These are phyloP conservation scores for Metschnikowia borealis DNA, from an alignment of 805 yeast genomes.

Conservation along the genomic window DNA sequence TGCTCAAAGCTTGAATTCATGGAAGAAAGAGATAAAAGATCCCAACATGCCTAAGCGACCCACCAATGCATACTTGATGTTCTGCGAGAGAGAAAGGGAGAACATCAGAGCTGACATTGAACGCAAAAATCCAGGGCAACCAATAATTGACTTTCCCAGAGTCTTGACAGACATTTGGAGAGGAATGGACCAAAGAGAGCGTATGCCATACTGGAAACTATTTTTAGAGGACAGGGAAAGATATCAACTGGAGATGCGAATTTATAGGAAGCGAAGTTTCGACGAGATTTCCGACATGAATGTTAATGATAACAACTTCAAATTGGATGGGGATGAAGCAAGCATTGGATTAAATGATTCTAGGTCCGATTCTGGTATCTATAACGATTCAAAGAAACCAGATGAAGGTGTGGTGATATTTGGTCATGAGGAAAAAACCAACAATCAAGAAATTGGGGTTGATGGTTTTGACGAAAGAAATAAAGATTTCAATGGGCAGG, in stretches of 20 bases:
- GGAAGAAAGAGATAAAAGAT: constrained; percentile 43
- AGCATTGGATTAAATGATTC: not conserved
- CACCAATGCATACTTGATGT: constrained; percentile 81
- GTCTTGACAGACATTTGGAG: constrained; percentile 88
- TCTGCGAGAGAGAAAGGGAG: constrained; percentile 84
- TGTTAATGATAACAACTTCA: not conserved
- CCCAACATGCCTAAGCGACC: constrained; percentile 88
- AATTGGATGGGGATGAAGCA: not conserved
- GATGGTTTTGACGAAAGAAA: not conserved
- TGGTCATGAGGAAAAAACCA: not conserved
- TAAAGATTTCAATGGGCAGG: not conserved
- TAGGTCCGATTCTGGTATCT: not conserved
- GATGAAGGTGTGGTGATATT: not conserved
- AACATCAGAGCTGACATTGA: constrained; percentile 57
- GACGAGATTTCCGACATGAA: constrained; percentile 1
- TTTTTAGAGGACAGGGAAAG: constrained; percentile 77
- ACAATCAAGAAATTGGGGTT: not conserved
- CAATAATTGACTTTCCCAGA: constrained; percentile 60
- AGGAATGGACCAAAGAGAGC: constrained; percentile 58
- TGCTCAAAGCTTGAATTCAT: constrained; percentile 19
- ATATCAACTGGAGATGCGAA: constrained; percentile 68
- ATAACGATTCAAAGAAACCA: not conserved
- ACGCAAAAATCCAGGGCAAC: constrained; percentile 43
- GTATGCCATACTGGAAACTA: constrained; percentile 67
- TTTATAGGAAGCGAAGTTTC: constrained; percentile 29